Conservation (phyloP, 1,284 basidiomycete genomes). For the Ceratobasidium papillatum region DNA sequence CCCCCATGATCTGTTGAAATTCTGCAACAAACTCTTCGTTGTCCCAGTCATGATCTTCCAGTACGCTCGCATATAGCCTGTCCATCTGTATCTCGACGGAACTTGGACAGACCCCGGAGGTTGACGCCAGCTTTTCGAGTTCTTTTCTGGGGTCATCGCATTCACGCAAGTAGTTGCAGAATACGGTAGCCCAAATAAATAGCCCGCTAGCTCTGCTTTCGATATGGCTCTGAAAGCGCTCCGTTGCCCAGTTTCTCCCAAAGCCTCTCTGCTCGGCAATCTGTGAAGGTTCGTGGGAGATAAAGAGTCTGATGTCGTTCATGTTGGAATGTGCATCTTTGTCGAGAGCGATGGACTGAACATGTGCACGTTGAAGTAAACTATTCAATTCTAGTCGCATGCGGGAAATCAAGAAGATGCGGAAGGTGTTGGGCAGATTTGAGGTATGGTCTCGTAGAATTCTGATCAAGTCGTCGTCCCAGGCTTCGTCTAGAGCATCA, state of each 20-base stretch:
- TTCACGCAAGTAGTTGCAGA: conserved; percentile 44
- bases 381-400: background rate
- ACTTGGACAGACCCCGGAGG: background rate
- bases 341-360: background rate
- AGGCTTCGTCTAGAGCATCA: conserved; percentile 10
- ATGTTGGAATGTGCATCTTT: background rate
- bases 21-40: too few species aligned
- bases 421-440: background rate
- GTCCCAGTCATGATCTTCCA: too few species aligned
- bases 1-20: too few species aligned
- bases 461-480: too few species aligned
- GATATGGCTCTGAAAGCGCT: background rate
- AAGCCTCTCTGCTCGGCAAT: background rate
- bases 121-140: conserved; percentile 38
- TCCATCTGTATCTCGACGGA: conserved; percentile 46
- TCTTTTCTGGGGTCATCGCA: conserved; percentile 42
- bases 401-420: conserved; percentile 10
- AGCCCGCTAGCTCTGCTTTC: conserved; percentile 41
- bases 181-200: conserved; percentile 48
- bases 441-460: background rate
- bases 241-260: background rate
- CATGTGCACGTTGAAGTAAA: background rate
- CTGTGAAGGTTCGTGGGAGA: background rate
- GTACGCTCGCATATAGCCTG: too few species aligned
- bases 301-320: conserved; percentile 3